Evolutionary conservation across 305 asterid genomes (phyloP), one percentile per base, ranked within the genome.

Genomic region (Fraxinus floribunda): DNA sequence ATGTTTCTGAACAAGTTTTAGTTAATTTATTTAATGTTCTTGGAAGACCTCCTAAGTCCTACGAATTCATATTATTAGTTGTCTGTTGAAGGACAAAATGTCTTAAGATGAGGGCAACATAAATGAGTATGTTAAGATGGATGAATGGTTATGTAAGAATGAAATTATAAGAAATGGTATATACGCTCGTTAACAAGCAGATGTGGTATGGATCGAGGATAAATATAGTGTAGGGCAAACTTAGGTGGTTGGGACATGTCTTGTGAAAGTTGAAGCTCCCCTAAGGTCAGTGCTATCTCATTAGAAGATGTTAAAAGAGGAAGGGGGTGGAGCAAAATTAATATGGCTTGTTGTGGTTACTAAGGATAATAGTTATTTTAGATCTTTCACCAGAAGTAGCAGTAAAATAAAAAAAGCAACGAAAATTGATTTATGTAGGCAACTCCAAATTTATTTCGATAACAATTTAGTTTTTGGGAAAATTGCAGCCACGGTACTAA

Each of bases 11-110:
- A 38, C 80, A 81, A 10, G 73, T 64, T 74, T 76, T 78, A n/a
- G 78, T 81, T 76, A 39, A 35, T 71, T 75, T 15, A 46, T 15
- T 9, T 72, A 72, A 75, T 82, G 78, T 78, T 70, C 22, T 70
- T 32, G 76, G 34, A 0, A 20, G 41, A 70, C 76, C 1, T 32
- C 76, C 41, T 11, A 70, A n/a, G 29, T 60, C 36, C 11, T 3
- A n/a, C 11, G 35, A 34, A 20, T 39, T 80, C 57, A 49, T 70
- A 30, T 30, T 7, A 32, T 70, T 13, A 30, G 38, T 13, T 70
- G 75, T 35, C 36, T 64, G 16, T 9, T 22, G 3, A 26, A 24
- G 36, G 72, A 64, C 6, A 16, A 29, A 15, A 5, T 13, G 41
- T 15, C 20, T 5, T 32, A 70, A 32, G 44, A 30, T 32, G 41